Conservation (phyloP, 352 stramenopile species). For the Phytophthora kernoviae region DNA sequence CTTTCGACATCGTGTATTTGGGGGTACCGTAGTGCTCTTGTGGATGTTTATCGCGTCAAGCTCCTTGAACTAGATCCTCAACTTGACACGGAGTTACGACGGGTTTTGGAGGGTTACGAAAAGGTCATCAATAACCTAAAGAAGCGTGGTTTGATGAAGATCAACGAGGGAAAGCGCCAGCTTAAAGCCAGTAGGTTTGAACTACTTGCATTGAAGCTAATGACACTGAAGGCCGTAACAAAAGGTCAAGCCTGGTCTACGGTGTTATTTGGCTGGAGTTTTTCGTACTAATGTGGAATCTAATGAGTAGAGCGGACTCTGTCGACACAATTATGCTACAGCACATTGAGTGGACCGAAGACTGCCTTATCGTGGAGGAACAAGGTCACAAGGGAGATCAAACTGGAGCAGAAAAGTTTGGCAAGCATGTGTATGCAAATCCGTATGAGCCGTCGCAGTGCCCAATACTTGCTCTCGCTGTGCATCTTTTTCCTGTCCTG, state of each 20-base stretch:
- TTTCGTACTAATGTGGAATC: slow-evolving; percentile 7
- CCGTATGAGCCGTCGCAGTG: not conserved
- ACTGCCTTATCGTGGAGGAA: slow-evolving; percentile 1
- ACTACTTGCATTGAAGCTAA: slow-evolving; percentile 2
- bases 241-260: not conserved
- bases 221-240: not conserved
- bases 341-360: not conserved
- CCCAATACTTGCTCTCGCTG: not conserved
- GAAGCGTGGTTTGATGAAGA: slow-evolving; percentile 12
- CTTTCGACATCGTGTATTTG: not conserved
- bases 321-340: slow-evolving; percentile 3
- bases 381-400: slow-evolving; percentile 5
- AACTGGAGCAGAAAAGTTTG: not conserved
- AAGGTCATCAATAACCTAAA: slow-evolving; percentile 11
- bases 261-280: slow-evolving; percentile 4
- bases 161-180: slow-evolving; percentile 8
- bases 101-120: not conserved
- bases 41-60: not conserved
- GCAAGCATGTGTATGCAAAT: not conserved
- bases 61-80: not conserved
- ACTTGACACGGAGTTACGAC: not conserved
- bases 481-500: slow-evolving; percentile 6
- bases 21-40: not conserved
- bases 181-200: not conserved
- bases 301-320: slow-evolving; percentile 9